Percentiles rank a stretch among this genome's conserved stretches.
Evolutionary conservation across 441 rosid genomes (phyloP).

Genomic region (Euphorbia celastroides): DNA sequence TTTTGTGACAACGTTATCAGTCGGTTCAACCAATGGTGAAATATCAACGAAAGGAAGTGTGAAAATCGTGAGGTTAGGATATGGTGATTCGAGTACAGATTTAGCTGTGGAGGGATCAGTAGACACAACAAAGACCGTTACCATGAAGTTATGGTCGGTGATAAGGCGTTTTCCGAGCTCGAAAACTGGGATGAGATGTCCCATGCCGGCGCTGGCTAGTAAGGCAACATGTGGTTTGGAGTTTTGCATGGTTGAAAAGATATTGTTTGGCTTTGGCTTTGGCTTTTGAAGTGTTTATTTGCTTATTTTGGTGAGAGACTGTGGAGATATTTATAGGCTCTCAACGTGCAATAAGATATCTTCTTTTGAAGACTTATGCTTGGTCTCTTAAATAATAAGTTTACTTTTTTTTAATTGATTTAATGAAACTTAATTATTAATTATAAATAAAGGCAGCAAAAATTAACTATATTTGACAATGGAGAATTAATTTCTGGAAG

Average conservation of each 20-base stretch:
- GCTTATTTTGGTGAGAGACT: background rate
- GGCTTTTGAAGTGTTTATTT: background rate
- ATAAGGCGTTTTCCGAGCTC: constrained; percentile 37
- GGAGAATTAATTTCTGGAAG: no score
- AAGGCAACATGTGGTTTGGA: constrained; percentile 29
- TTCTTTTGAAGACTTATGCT: background rate
- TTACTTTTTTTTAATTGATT: no score
- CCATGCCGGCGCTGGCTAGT: constrained; percentile 44
- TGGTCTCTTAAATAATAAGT: no score
- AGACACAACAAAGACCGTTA: constrained; percentile 30
- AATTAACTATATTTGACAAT: no score
- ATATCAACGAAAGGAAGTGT: constrained; percentile 23
- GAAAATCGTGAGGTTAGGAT: constrained; percentile 15
- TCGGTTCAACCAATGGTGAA: constrained; percentile 10
- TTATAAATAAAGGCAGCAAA: no score
- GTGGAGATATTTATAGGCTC: background rate
- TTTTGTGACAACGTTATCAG: constrained; percentile 10
- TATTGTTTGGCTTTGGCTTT: background rate
- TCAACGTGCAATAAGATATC: background rate
- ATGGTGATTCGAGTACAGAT: constrained; percentile 17
- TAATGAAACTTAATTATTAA: no score
- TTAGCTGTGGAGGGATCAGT: constrained; percentile 18
- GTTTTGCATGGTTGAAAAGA: constrained; percentile 16
- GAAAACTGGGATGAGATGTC: constrained; percentile 38
- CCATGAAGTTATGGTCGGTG: constrained; percentile 19